Evolutionary conservation across 176 grass and related monocot species (phyloP).

Genomic region (Phragmites australis): DNA sequence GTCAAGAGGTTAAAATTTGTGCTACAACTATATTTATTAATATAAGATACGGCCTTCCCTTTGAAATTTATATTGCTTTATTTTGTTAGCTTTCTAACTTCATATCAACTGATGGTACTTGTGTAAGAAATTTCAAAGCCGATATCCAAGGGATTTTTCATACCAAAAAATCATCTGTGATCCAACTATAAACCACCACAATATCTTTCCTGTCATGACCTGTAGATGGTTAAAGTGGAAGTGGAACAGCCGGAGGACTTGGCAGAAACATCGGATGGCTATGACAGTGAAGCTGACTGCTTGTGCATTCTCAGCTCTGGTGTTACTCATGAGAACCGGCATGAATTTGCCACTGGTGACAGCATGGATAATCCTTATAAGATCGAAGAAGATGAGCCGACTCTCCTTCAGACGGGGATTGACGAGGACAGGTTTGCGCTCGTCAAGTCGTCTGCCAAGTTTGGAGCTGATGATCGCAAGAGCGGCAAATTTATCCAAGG

Average conservation of each 20-base stretch:
- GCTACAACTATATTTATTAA: neutral
- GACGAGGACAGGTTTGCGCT: neutral
- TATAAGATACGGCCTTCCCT: neutral
- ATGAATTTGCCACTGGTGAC: conserved; percentile 19
- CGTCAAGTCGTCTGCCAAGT: neutral
- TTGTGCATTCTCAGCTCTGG: neutral
- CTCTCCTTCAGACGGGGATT: neutral
- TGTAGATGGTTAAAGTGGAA: conserved; percentile 47
- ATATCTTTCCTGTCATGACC: conserved; percentile 35
- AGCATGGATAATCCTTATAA: neutral
- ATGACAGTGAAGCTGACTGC: neutral
- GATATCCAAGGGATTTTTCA: neutral
- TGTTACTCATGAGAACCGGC: neutral
- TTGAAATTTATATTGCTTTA: neutral
- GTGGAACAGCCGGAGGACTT: neutral
- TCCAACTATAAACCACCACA: neutral
- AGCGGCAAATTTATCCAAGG: no score
- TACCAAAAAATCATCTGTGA: neutral
- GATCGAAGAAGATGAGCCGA: neutral
- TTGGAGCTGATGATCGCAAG: neutral
- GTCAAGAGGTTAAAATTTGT: neutral
- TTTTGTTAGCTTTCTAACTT: neutral
- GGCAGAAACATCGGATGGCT: neutral
- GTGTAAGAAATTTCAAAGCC: neutral
- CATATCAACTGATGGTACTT: neutral